Evolutionary conservation across 176 grass and related monocot genomes (phyloP).

Genomic region (bread wheat (Triticum aestivum)): IWGSC_CS_RefSeq_v2.1 NC_057811.1:130222479-130222978

Average conservation of each 20-base stretch:
- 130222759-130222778: neutral
- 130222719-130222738: neutral
- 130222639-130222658: neutral
- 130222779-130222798: neutral
- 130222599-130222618: neutral
- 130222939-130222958: neutral
- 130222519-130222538: slow-evolving; percentile 26
- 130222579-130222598: neutral
- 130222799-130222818: neutral
- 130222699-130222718: neutral
- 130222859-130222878: neutral
- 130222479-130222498: slow-evolving; percentile 77
- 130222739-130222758: neutral
- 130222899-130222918: neutral
- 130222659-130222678: neutral
- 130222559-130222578: neutral
- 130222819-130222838: neutral
- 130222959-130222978: neutral
- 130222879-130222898: neutral
- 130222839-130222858: neutral
- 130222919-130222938: neutral
- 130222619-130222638: neutral
- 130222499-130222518: slow-evolving; percentile 86
- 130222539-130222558: neutral
- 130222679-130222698: neutral